Base-by-base conservation (phyloP, 495 filamentous ascomycete genomes). In the Penicillium salamii region DNA sequence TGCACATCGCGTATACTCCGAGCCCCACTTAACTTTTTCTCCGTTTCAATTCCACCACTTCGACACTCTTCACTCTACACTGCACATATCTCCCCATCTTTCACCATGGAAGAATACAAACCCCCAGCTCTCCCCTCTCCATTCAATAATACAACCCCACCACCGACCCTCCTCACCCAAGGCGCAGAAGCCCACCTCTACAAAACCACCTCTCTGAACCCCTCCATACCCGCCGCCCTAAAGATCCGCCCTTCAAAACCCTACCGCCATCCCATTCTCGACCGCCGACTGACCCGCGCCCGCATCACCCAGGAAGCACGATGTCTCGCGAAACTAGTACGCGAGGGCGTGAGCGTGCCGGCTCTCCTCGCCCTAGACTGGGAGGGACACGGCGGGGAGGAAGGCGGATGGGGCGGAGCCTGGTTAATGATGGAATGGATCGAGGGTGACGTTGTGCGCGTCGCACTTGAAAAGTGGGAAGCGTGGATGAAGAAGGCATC, bases 141-240 rank as follows among this genome's bases (percentile, higher is more conserved):
- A 44, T 85, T 89, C 78, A 76, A 75, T 59, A 69, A 81, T 58
- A 77, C 81, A 31, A 50, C 69, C 58, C 74, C 81, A 14, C 72
- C 80, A 40, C 70, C 77, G 52, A 66, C 72, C 13, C 74, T 93
- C 59, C 78, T 97, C 50, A 81, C 86, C 31, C 93, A 97, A 78
- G 93, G 93, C 72, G 93, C 93, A 67, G 93, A 98, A 81, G 90
- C 88, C 38, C 89, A 91, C 59, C 78, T 98, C 63, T 97, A 91
- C 87, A 81, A 80, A 57, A 92, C 91, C 7, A 83, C 79, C 55
- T 91, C 88, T 72, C 87, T 96, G 57, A 60, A 76, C 12, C 80
- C 89, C 48, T 54, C 69, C 49, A 78, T 79, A 37, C 82, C 86
- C 12, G 87, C 83, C 59, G 89, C 90, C 0, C 84, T 97, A 49